Percentiles rank a stretch among this genome's conserved stretches.
Evolutionary conservation across 768 basidiomycete genomes (phyloP).

Genomic region (Peribolospora kevripleyi): DNA sequence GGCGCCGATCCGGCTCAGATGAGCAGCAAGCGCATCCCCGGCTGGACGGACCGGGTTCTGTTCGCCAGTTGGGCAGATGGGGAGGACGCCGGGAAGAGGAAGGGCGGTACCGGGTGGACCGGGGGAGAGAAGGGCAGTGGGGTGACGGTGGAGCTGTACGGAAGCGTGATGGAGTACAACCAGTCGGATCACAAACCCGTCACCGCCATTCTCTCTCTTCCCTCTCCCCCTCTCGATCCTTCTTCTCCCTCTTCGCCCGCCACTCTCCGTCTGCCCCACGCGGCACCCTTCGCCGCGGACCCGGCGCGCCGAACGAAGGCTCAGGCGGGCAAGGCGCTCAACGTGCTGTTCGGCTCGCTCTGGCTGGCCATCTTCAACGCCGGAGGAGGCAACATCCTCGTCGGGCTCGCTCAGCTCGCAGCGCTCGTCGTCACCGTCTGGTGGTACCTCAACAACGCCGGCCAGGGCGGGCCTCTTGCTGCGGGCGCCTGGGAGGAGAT

Average conservation of each 20-base stretch:
- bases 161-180: slow-evolving; percentile 55
- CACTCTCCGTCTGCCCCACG: slow-evolving; percentile 7
- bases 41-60: slow-evolving; percentile 83
- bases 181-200: slow-evolving; percentile 92
- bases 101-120: slow-evolving; percentile 20
- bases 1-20: slow-evolving; percentile 14
- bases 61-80: slow-evolving; percentile 53
- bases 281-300: slow-evolving; percentile 10
- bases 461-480: slow-evolving; percentile 1
- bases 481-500: slow-evolving; percentile 1
- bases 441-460: too few species aligned
- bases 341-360: not conserved
- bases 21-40: slow-evolving; percentile 47
- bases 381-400: too few species aligned
- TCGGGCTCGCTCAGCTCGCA: too few species aligned
- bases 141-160: slow-evolving; percentile 40
- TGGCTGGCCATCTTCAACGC: too few species aligned
- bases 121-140: not conserved
- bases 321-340: not conserved
- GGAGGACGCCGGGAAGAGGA: slow-evolving; percentile 26
- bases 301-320: not conserved
- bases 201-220: slow-evolving; percentile 42
- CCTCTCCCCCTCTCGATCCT: slow-evolving; percentile 16
- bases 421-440: too few species aligned
- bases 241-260: slow-evolving; percentile 24